Conservation (phyloP, 148 eudicot species). For the Heliamphora exappendiculata region DNA sequence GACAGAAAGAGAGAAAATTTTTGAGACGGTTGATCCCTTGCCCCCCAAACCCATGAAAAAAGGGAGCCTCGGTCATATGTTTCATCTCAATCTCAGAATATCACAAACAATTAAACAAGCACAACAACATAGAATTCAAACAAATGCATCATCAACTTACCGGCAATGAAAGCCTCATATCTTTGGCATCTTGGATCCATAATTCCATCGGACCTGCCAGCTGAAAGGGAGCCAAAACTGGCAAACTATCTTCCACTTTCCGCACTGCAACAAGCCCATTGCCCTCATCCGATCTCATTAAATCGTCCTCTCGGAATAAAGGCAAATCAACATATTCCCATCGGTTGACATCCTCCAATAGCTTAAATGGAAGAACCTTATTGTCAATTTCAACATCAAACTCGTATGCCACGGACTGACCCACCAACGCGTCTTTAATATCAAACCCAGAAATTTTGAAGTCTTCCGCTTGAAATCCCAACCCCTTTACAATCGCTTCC, state of each 20-base stretch:
- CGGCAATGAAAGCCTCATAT: slow-evolving; percentile 66
- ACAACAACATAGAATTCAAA: no score
- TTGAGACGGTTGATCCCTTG: no score
- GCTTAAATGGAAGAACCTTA: slow-evolving; percentile 70
- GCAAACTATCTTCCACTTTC: slow-evolving; percentile 27
- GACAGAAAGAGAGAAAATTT: no score
- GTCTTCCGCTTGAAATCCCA: slow-evolving; percentile 48
- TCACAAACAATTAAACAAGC: no score
- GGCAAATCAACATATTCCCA: slow-evolving; percentile 96
- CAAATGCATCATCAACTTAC: slow-evolving; percentile 25
- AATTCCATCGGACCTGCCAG: slow-evolving; percentile 96
- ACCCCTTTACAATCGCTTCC: slow-evolving; percentile 45
- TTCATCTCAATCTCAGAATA: no score
- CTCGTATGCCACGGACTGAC: slow-evolving; percentile 77
- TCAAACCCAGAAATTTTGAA: slow-evolving; percentile 51
- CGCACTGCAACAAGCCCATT: slow-evolving; percentile 49
- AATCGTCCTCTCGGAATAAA: slow-evolving; percentile 56
- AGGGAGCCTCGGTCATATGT: no score
- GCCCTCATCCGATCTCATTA: slow-evolving; percentile 26
- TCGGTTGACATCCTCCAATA: slow-evolving; percentile 73
- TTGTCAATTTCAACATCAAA: slow-evolving; percentile 86
- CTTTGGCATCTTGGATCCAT: slow-evolving; percentile 83
- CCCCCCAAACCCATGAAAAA: no score
- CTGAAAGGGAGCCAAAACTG: slow-evolving; percentile 87
- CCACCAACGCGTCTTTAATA: slow-evolving; percentile 30